A percentile compares a stretch with the other conserved stretches of the same genome.
Evolutionary conservation across 805 yeast species (phyloP).

Genomic region (Suhomyces prunicola): DNA sequence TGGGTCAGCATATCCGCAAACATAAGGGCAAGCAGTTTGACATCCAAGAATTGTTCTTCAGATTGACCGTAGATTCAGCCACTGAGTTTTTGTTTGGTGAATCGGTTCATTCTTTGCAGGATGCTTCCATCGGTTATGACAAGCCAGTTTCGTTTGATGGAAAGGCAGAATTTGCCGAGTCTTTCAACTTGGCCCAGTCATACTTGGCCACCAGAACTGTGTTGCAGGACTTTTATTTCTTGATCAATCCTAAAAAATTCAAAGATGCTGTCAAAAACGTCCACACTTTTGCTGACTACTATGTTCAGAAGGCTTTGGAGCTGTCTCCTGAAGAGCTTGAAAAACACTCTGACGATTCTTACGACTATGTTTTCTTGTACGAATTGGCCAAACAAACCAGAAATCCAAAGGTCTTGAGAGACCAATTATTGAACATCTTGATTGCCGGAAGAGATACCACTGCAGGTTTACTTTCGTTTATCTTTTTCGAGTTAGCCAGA

Average conservation of each 20-base stretch:
- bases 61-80: slow-evolving; percentile 39
- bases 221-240: slow-evolving; percentile 14
- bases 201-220: slow-evolving; percentile 25
- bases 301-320: slow-evolving; percentile 37
- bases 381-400: slow-evolving; percentile 49
- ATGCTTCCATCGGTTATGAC: slow-evolving; percentile 13
- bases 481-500: slow-evolving; percentile 44
- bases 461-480: slow-evolving; percentile 47
- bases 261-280: slow-evolving; percentile 18
- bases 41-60: slow-evolving; percentile 37
- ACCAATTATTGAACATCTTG: slow-evolving; percentile 49
- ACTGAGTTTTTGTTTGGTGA: slow-evolving; percentile 43
- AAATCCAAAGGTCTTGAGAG: slow-evolving; percentile 45
- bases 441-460: slow-evolving; percentile 58
- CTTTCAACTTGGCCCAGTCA: slow-evolving; percentile 33
- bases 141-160: slow-evolving; percentile 23
- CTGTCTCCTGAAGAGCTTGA: slow-evolving; percentile 30
- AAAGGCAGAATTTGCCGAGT: slow-evolving; percentile 30
- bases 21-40: slow-evolving; percentile 29
- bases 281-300: slow-evolving; percentile 35
- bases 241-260: slow-evolving; percentile 17
- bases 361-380: slow-evolving; percentile 45
- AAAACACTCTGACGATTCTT: slow-evolving; percentile 32
- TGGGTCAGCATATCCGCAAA: slow-evolving; percentile 28
- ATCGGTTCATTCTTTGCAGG: slow-evolving; percentile 28